A percentile compares a stretch with the other conserved stretches of the same genome.
phyloP scores from a whole-genome alignment of 2,329 filamentous ascomycete genomes.

The Tolypocladium ovalisporum region DNA sequence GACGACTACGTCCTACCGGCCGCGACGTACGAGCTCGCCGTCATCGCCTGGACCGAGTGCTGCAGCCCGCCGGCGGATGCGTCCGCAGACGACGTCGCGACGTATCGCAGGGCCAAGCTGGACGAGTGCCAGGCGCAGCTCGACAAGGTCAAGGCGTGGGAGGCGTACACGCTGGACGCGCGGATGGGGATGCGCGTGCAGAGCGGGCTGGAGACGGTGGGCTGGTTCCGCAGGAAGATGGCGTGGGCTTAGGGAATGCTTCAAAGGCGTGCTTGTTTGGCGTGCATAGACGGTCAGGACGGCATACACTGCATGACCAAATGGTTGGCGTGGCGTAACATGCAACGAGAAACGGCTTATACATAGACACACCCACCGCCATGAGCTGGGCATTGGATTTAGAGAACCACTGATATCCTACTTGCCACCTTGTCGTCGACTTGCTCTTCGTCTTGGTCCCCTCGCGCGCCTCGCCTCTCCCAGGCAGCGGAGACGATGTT shows the following conservation, averaged over 20 bases:
- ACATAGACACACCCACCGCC: neutral
- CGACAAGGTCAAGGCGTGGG: slow-evolving; percentile 59
- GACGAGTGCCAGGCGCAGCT: slow-evolving; percentile 54
- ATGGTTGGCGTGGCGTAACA: neutral
- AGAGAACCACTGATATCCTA: neutral
- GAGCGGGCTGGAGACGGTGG: slow-evolving; percentile 55
- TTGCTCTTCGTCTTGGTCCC: neutral
- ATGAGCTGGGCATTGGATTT: neutral
- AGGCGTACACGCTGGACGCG: slow-evolving; percentile 61
- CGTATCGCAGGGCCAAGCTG: slow-evolving; percentile 35
- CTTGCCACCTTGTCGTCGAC: neutral
- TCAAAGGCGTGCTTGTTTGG: neutral
- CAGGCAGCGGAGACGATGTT: too few species aligned
- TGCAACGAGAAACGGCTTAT: neutral
- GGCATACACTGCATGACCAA: neutral
- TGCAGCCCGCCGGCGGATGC: slow-evolving; percentile 25
- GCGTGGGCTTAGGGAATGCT: slow-evolving; percentile 12
- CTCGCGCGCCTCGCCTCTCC: too few species aligned
- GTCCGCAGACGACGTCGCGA: slow-evolving; percentile 17
- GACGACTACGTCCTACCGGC: slow-evolving; percentile 65
- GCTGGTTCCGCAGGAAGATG: slow-evolving; percentile 38
- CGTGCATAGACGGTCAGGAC: neutral
- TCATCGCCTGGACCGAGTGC: slow-evolving; percentile 65
- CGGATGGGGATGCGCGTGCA: slow-evolving; percentile 64
- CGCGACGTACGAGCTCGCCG: slow-evolving; percentile 79